Percentiles rank a stretch among this genome's conserved stretches.
Evolutionary conservation across 192 early-diverging fungal species (phyloP).

Genomic region (Coemansia aciculifera): DNA sequence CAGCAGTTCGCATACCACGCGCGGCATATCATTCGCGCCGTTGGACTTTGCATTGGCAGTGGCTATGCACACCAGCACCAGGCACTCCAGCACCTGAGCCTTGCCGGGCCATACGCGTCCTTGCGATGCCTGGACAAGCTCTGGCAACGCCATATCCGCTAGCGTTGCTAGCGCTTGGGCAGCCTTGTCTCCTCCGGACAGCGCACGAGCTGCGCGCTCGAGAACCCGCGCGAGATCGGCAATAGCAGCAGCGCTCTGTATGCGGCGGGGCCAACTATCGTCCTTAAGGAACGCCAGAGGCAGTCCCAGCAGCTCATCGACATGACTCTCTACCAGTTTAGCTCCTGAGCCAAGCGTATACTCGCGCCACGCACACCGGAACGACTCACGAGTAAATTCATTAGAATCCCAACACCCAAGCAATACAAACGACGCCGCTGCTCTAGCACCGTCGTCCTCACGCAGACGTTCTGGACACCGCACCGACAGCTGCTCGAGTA

Average conservation of each 20-base stretch:
- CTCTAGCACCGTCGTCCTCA: constrained; percentile 17
- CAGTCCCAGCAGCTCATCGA: constrained; percentile 24
- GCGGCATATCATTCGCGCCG: not conserved
- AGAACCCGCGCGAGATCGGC: constrained; percentile 26
- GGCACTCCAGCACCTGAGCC: constrained; percentile 37
- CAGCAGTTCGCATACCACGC: constrained; percentile 25
- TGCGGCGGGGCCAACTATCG: constrained; percentile 36
- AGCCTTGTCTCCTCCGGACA: not conserved
- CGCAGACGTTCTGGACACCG: constrained; percentile 30
- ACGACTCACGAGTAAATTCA: constrained; percentile 17
- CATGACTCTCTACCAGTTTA: constrained; percentile 11
- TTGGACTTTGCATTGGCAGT: not conserved
- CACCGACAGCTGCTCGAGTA: constrained; percentile 38
- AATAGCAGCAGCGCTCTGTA: constrained; percentile 42
- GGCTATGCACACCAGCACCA: constrained; percentile 32
- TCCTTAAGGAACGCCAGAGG: constrained; percentile 22
- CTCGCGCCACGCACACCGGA: constrained; percentile 45
- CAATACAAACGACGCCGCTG: constrained; percentile 27
- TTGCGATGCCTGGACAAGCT: constrained; percentile 24
- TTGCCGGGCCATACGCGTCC: constrained; percentile 48
- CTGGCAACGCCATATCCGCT: constrained; percentile 21
- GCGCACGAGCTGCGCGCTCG: constrained; percentile 18
- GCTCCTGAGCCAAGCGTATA: constrained; percentile 28
- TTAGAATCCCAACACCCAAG: constrained; percentile 32
- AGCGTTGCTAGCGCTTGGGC: not conserved